A percentile compares a stretch with the other conserved stretches of the same genome.
Conservation (phyloP, 371 early-diverging fungal genomes). For the Syncephalastrum contaminatum region DNA sequence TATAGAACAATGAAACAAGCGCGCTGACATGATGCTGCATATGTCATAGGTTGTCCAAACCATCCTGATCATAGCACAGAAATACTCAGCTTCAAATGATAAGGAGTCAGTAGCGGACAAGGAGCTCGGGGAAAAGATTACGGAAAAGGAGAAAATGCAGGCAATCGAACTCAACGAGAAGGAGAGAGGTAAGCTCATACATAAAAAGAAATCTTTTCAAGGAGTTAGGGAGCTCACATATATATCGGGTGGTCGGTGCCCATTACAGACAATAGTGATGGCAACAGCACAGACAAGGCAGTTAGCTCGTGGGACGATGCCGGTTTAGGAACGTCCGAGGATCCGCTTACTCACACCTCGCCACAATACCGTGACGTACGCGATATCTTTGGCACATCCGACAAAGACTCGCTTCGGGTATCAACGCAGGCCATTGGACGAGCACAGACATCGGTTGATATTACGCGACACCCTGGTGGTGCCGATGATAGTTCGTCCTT, state of each 20-base stretch:
- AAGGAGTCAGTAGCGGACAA: constrained; percentile 14
- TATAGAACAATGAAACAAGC: not conserved
- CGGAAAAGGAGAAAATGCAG: not conserved
- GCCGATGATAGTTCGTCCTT: constrained; percentile 15
- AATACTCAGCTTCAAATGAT: constrained; percentile 8
- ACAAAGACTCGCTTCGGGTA: not conserved
- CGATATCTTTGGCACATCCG: constrained; percentile 27
- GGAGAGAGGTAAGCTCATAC: constrained; percentile 8
- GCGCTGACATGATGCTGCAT: not conserved
- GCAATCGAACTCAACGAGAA: constrained; percentile 6
- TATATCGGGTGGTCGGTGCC: not conserved
- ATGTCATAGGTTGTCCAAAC: constrained; percentile 34
- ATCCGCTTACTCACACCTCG: not conserved
- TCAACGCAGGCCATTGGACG: not conserved
- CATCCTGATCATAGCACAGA: constrained; percentile 28
- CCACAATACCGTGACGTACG: constrained; percentile 32
- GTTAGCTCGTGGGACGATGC: not conserved
- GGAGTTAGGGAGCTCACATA: not conserved
- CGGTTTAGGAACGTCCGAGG: not conserved
- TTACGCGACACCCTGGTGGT: constrained; percentile 2
- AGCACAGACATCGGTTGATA: constrained; percentile 6
- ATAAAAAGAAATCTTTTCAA: constrained; percentile 5
- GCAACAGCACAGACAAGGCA: not conserved
- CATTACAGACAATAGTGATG: not conserved
- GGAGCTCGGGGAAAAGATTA: constrained; percentile 2